Percentiles rank a stretch among this genome's conserved stretches.
Conservation (phyloP, 352 stramenopile species). For the Phytophthora sojae region DNA sequence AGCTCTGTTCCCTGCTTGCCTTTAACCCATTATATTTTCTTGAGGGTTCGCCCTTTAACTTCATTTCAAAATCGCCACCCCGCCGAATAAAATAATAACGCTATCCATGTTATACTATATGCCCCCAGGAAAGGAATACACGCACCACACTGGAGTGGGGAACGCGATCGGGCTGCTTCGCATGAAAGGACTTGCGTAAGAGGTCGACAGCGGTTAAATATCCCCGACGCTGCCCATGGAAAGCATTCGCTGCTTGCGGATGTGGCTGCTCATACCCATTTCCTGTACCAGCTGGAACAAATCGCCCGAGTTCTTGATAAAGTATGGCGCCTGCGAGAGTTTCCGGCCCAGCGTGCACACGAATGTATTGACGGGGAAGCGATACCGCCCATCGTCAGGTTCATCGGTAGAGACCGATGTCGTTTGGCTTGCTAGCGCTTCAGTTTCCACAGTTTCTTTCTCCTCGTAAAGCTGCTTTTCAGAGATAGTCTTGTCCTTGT, state of each 20-base stretch:
- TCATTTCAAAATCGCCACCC: constrained; percentile 40
- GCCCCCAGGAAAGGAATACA: constrained; percentile 72
- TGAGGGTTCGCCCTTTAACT: constrained; percentile 23
- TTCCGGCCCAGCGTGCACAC: constrained; percentile 86
- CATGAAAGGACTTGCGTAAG: constrained; percentile 66
- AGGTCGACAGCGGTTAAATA: constrained; percentile 15
- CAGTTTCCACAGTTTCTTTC: constrained; percentile 11
- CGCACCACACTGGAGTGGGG: constrained; percentile 66
- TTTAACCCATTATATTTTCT: constrained; percentile 8
- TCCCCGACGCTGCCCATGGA: constrained; percentile 50
- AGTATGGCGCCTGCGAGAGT: constrained; percentile 85
- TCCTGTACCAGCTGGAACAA: constrained; percentile 86
- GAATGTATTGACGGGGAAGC: constrained; percentile 87
- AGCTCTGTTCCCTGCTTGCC: constrained; percentile 21
- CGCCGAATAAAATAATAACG: constrained; percentile 44
- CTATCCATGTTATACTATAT: constrained; percentile 13
- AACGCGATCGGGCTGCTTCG: constrained; percentile 81
- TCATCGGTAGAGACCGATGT: constrained; percentile 49
- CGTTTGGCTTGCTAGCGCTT: constrained; percentile 26
- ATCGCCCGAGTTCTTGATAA: constrained; percentile 89
- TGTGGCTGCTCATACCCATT: constrained; percentile 86
- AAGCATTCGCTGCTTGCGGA: constrained; percentile 75
- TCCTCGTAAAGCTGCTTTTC: constrained; percentile 13
- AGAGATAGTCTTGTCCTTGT: constrained; percentile 24
- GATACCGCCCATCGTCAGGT: constrained; percentile 60